A percentile compares a stretch with the other conserved stretches of the same genome.
Evolutionary conservation across 108 stramenopile genomes (phyloP).

Genomic region (Pseudonitzschia multistriata): DNA sequence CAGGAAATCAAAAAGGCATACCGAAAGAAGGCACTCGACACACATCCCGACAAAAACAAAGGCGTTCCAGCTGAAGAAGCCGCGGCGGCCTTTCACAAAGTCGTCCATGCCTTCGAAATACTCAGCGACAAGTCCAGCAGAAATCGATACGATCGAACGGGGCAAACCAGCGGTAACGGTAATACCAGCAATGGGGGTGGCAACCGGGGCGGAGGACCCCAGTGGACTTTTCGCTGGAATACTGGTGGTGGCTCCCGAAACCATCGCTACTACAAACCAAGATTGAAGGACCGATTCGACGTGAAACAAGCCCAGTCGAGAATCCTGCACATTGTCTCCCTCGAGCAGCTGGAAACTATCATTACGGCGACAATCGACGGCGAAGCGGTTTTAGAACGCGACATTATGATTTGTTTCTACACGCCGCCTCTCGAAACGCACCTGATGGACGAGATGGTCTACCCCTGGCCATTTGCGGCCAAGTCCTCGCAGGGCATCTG

Average conservation of each 20-base stretch:
- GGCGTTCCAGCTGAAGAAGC: constrained; percentile 53
- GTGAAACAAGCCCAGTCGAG: constrained; percentile 58
- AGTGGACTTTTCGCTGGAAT: constrained; percentile 29
- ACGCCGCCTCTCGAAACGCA: constrained; percentile 47
- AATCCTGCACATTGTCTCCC: constrained; percentile 56
- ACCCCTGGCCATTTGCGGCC: constrained; percentile 67
- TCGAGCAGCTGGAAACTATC: constrained; percentile 64
- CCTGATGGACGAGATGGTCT: constrained; percentile 61
- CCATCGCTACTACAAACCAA: constrained; percentile 15
- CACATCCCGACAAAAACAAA: constrained; percentile 79
- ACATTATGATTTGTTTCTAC: constrained; percentile 50
- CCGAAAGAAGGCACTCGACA: constrained; percentile 72
- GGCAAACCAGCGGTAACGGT: constrained; percentile 15
- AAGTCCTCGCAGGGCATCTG: constrained; percentile 59
- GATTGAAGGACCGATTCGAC: constrained; percentile 53
- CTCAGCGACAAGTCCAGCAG: constrained; percentile 44
- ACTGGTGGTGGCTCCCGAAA: constrained; percentile 14
- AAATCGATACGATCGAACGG: constrained; percentile 52
- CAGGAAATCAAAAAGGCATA: constrained; percentile 89
- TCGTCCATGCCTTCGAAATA: constrained; percentile 67
- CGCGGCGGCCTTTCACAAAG: constrained; percentile 53
- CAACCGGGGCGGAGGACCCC: background rate
- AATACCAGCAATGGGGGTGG: background rate
- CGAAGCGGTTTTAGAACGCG: constrained; percentile 40
- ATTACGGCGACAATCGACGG: constrained; percentile 14